phyloP scores from a whole-genome alignment of 306 rosid genomes.

The Cucurbita pepo region DNA sequence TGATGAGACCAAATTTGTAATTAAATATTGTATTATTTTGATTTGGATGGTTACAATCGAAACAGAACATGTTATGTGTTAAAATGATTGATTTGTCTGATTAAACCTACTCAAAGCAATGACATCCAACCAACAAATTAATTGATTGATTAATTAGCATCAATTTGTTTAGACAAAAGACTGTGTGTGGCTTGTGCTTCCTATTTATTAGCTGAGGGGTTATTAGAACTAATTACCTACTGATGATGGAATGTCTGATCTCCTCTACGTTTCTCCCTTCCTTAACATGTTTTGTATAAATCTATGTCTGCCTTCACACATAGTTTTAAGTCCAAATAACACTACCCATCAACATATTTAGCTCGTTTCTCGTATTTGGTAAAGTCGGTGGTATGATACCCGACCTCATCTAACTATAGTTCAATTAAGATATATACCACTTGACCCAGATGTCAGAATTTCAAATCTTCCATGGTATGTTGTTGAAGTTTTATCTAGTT shows the following conservation, averaged over 20 bases:
- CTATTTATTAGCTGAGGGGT: conserved; percentile 1
- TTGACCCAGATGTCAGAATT: too few species aligned
- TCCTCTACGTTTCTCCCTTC: not conserved
- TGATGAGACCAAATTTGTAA: too few species aligned
- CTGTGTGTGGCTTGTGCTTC: not conserved
- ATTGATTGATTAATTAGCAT: not conserved
- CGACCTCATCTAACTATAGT: too few species aligned
- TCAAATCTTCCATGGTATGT: too few species aligned
- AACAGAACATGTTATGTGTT: not conserved
- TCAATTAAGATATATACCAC: too few species aligned
- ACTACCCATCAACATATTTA: too few species aligned
- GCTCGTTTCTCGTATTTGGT: too few species aligned
- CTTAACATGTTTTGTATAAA: not conserved
- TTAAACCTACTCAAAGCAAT: not conserved
- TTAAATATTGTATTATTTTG: not conserved
- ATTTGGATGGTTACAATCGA: not conserved
- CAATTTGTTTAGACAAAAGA: not conserved
- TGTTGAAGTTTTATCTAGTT: too few species aligned
- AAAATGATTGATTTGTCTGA: conserved; percentile 1
- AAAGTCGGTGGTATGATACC: too few species aligned
- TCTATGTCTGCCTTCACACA: not conserved
- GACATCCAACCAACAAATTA: conserved; percentile 1
- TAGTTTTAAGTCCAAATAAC: not conserved
- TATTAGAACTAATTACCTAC: not conserved
- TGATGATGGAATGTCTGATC: conserved; percentile 1